phyloP scores from a whole-genome alignment of 2,329 filamentous ascomycete species.

The Pseudogymnoascus sp. region DNA sequence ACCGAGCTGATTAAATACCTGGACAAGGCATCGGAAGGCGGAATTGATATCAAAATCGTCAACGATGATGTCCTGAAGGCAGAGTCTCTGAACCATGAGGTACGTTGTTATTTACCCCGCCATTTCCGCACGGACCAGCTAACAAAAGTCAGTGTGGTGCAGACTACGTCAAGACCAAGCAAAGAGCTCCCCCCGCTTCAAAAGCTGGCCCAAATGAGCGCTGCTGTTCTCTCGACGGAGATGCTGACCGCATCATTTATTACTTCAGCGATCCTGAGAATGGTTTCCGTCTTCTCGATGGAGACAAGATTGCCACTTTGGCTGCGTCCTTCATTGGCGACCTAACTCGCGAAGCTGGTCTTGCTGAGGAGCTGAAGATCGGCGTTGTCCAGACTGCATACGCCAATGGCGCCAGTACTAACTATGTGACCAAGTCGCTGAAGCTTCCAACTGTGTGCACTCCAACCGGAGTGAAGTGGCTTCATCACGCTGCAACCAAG shows the following conservation, averaged over 20 bases:
- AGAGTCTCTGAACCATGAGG: constrained; percentile 81
- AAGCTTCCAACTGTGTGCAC: constrained; percentile 89
- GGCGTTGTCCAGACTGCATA: constrained; percentile 97
- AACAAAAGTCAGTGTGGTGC: constrained; percentile 66
- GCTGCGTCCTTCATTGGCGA: constrained; percentile 91
- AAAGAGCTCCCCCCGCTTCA: constrained; percentile 77
- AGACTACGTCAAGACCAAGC: constrained; percentile 95
- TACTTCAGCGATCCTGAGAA: constrained; percentile 81
- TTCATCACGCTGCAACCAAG: constrained; percentile 92
- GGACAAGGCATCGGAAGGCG: constrained; percentile 57
- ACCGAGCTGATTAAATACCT: constrained; percentile 78
- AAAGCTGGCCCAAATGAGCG: constrained; percentile 70
- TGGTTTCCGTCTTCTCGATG: constrained; percentile 87
- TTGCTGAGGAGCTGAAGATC: constrained; percentile 75
- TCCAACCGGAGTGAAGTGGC: constrained; percentile 90
- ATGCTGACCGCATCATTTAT: constrained; percentile 92
- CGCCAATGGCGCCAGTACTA: constrained; percentile 90
- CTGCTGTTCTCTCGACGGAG: constrained; percentile 87
- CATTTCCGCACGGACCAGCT: background rate
- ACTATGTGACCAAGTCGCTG: constrained; percentile 81
- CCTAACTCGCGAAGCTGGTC: constrained; percentile 70
- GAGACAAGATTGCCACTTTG: constrained; percentile 92
- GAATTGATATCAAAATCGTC: constrained; percentile 74
- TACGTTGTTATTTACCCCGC: constrained; percentile 36
- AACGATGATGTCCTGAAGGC: constrained; percentile 92